Evolutionary conservation across 805 yeast species (phyloP).

Genomic region (Torulaspora quercuum): DNA sequence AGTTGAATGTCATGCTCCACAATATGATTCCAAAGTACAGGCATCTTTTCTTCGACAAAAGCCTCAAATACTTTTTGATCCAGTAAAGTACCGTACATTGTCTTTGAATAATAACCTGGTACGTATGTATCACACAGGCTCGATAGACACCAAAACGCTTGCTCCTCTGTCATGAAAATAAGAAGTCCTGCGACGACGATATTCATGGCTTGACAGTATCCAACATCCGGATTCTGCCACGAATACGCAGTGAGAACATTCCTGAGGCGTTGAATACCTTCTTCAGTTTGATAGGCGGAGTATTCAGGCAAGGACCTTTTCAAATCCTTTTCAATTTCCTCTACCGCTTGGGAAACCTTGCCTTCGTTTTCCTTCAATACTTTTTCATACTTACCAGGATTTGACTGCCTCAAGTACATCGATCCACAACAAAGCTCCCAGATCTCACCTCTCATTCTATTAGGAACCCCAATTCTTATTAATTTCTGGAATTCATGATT

Average conservation of each 20-base stretch:
- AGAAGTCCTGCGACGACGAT: conserved; percentile 78
- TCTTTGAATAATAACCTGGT: conserved; percentile 94
- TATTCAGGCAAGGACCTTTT: conserved; percentile 94
- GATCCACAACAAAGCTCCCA: conserved; percentile 95
- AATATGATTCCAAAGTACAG: conserved; percentile 81
- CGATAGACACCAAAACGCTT: conserved; percentile 90
- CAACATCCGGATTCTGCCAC: conserved; percentile 95
- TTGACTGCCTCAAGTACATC: conserved; percentile 63
- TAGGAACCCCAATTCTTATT: conserved; percentile 90
- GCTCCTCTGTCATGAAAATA: conserved; percentile 90
- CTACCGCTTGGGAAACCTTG: conserved; percentile 76
- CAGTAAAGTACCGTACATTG: conserved; percentile 94
- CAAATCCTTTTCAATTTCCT: conserved; percentile 94
- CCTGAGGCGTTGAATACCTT: conserved; percentile 81
- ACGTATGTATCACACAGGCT: conserved; percentile 77
- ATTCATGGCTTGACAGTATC: conserved; percentile 99
- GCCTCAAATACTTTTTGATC: conserved; percentile 94
- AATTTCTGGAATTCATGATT: conserved; percentile 78
- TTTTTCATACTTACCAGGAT: conserved; percentile 55
- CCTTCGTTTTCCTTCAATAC: conserved; percentile 60
- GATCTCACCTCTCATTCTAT: conserved; percentile 86
- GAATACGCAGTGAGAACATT: conserved; percentile 90
- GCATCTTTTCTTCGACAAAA: conserved; percentile 85
- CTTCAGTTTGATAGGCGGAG: conserved; percentile 82
- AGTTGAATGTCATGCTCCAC: conserved; percentile 78